Conservation (phyloP, 176 grass and related monocot genomes). For the Oryza glaberrima region DNA sequence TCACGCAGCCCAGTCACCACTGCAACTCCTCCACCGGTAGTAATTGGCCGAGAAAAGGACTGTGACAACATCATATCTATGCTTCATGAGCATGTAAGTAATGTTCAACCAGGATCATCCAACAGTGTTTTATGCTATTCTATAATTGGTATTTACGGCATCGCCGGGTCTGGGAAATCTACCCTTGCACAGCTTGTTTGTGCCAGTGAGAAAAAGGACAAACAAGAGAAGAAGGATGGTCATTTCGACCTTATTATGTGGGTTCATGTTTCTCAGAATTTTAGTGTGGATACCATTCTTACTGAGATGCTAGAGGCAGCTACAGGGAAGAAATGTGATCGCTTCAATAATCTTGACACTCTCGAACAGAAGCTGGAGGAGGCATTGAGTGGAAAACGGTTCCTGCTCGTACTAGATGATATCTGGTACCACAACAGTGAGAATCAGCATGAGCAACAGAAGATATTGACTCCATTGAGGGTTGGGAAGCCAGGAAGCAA, state of each 20-base stretch:
- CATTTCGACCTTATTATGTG: neutral
- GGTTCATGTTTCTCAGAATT: neutral
- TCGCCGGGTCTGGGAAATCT: neutral
- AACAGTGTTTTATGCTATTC: neutral
- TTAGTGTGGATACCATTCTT: neutral
- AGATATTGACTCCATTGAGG: neutral
- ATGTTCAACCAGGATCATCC: no score
- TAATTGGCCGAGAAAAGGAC: neutral
- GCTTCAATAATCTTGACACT: neutral
- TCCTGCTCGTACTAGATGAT: neutral
- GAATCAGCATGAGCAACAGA: no score
- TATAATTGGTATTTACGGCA: neutral
- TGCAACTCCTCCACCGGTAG: neutral
- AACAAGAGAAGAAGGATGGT: no score
- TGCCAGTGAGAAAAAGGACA: neutral
- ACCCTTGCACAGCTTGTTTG: neutral
- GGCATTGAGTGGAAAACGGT: neutral
- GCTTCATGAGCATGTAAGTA: no score
- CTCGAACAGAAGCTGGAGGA: neutral
- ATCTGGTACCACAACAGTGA: neutral
- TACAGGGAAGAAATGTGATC: neutral
- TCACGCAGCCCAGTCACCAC: neutral
- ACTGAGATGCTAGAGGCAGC: neutral
- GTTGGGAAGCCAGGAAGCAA: neutral
- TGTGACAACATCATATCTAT: neutral